Evolutionary conservation across 768 basidiomycete genomes (phyloP).

Genomic region (Mrakia hoshinonis): DNA sequence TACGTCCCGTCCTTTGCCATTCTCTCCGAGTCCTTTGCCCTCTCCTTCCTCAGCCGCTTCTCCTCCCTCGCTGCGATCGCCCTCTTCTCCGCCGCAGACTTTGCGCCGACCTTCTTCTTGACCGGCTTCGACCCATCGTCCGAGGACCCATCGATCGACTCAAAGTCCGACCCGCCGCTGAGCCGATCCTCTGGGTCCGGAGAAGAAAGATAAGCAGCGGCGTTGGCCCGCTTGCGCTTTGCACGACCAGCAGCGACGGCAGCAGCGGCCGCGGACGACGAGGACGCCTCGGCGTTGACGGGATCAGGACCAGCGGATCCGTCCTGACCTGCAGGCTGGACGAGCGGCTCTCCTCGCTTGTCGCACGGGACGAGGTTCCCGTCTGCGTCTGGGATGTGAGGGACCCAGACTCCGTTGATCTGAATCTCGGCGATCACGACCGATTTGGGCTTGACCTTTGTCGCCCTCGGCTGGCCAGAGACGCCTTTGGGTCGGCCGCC

Average conservation of each 20-base stretch:
- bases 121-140: not conserved
- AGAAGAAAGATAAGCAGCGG: too few species aligned
- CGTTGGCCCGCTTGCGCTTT: too few species aligned
- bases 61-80: not conserved
- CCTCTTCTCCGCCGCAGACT: not conserved
- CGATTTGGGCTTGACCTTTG: not conserved
- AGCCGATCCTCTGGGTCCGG: not conserved
- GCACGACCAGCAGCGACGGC: too few species aligned
- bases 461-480: not conserved
- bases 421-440: not conserved
- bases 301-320: too few species aligned
- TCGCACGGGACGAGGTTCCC: constrained; percentile 7
- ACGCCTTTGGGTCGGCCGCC: not conserved
- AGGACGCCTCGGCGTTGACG: not conserved
- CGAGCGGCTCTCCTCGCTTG: constrained; percentile 1
- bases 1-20: not conserved
- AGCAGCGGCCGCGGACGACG: not conserved
- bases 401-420: constrained; percentile 7
- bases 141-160: not conserved
- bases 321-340: not conserved
- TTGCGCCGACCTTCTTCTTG: constrained; percentile 8
- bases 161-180: not conserved
- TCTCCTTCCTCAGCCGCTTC: not conserved
- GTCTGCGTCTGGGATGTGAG: not conserved
- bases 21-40: not conserved